Evolutionary conservation across 305 asterid genomes (phyloP), one percentile per base, ranked within the genome.

Genomic region (Rubia peregrina): DNA sequence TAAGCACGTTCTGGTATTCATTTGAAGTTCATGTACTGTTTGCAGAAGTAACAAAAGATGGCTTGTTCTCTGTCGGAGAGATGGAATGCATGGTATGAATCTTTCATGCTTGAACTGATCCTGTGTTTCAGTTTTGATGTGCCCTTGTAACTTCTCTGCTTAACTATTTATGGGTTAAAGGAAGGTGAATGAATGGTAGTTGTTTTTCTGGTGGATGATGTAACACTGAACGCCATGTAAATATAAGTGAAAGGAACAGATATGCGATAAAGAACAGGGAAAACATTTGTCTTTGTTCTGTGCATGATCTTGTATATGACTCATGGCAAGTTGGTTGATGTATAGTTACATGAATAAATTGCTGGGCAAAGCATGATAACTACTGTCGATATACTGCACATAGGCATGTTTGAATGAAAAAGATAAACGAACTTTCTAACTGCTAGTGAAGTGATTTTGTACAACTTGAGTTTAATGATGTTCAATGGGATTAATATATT

Each of bases 21-120:
- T 68, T 56, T 65, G 73, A 70, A 81, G 71, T 68, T 70, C 33
- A 2, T 68, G 56, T 78, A 51, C 49, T 24, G 75, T 77, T 72
- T 81, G 85, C 96, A 89, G 99, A 94, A 81, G 96, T 94, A 62
- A 91, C 99, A 33, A 94, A 91, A 82, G 99, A 94, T 82, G 99
- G 99, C 44, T 81, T 94, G 73, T 94, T 94, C 82, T 91, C 99
- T 80, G 98, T 94, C 73, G 99, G 99, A 71, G 98, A 91, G 86
- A 94, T 94, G 99, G 99, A 94, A 83, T 94, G 99, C 77, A 94
- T 94, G 99, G 98, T 94, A 78, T 80, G 81, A 59, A 65, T 68
- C 66, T 63, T 66, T 36, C 63, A 0, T 44, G 22, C 19, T 30
- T 63, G 33, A 71, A 68, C 33, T 57, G 46, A 22, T 64, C 43